phyloP scores from a whole-genome alignment of 345 rosid genomes.

The Arabidopsis thaliana region DNA sequence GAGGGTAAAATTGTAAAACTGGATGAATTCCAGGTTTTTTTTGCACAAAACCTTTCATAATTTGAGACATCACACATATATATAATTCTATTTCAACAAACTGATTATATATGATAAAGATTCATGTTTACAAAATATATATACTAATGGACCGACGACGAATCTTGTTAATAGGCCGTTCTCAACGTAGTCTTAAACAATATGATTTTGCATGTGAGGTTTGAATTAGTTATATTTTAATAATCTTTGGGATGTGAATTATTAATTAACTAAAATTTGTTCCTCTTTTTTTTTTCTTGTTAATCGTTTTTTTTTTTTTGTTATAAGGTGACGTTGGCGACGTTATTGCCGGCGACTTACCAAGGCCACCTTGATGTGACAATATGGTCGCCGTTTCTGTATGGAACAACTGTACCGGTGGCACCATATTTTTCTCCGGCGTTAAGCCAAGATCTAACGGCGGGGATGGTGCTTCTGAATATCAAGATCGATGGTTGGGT shows the following conservation, averaged over 20 bases:
- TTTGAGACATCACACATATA: background rate
- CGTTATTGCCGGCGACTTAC: conserved; percentile 38
- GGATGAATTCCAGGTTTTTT: too few species aligned
- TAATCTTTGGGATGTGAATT: too few species aligned
- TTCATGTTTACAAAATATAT: background rate
- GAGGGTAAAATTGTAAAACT: too few species aligned
- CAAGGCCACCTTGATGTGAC: conserved; percentile 59
- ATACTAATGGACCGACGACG: background rate
- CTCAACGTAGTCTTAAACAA: background rate
- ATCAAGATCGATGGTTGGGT: conserved; percentile 86
- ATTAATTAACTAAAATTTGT: too few species aligned
- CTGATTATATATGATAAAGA: background rate
- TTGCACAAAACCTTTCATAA: too few species aligned
- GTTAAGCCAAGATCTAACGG: conserved; percentile 57
- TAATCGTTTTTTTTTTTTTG: conserved; percentile 3
- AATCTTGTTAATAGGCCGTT: conserved; percentile 5
- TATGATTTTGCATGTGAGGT: conserved; percentile 8
- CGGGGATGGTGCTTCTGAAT: conserved; percentile 53
- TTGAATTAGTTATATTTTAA: background rate
- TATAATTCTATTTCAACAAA: background rate
- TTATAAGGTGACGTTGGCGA: conserved; percentile 41
- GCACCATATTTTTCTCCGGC: conserved; percentile 64
- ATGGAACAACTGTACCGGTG: conserved; percentile 69
- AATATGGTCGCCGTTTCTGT: conserved; percentile 83
- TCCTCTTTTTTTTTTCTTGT: too few species aligned